Conservation (phyloP, 495 filamentous ascomycete genomes). For the Recurvomyces mirabilis region DNA sequence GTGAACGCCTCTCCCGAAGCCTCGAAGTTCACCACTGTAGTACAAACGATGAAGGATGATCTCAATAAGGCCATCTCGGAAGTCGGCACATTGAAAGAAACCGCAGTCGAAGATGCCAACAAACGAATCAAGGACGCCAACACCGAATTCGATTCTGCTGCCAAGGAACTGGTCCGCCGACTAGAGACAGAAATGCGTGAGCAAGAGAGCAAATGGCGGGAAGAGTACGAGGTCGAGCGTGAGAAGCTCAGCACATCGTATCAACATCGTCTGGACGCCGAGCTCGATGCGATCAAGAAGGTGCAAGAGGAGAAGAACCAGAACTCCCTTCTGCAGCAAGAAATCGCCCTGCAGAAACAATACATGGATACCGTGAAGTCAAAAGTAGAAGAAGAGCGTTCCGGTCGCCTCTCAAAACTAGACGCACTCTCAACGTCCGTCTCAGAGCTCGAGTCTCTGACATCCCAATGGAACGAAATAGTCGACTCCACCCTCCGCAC, state of each 20-base stretch:
- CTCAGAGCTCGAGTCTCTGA: slow-evolving; percentile 71
- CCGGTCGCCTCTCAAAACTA: slow-evolving; percentile 76
- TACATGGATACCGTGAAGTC: slow-evolving; percentile 68
- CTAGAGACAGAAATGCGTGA: slow-evolving; percentile 59
- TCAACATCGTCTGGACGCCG: slow-evolving; percentile 63
- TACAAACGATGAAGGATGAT: slow-evolving; percentile 73
- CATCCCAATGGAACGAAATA: slow-evolving; percentile 71
- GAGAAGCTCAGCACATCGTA: slow-evolving; percentile 63
- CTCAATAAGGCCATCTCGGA: slow-evolving; percentile 63
- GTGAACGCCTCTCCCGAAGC: slow-evolving; percentile 72
- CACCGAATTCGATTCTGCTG: slow-evolving; percentile 66
- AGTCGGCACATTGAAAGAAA: slow-evolving; percentile 58
- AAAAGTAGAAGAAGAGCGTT: slow-evolving; percentile 78
- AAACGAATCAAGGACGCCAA: slow-evolving; percentile 60
- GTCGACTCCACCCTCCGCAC: slow-evolving; percentile 83
- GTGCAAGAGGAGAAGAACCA: slow-evolving; percentile 66
- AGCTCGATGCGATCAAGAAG: slow-evolving; percentile 61
- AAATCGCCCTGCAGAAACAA: slow-evolving; percentile 70
- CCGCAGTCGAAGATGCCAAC: slow-evolving; percentile 58
- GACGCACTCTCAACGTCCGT: slow-evolving; percentile 66
- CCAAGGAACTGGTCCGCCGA: slow-evolving; percentile 61
- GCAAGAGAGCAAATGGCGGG: slow-evolving; percentile 68
- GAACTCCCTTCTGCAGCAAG: slow-evolving; percentile 85
- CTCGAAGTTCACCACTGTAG: slow-evolving; percentile 59
- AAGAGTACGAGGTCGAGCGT: slow-evolving; percentile 83